Evolutionary conservation across 371 early-diverging fungal genomes (phyloP), one percentile per base, ranked within the genome.

Genomic region (Rhizopus microsporus): DNA sequence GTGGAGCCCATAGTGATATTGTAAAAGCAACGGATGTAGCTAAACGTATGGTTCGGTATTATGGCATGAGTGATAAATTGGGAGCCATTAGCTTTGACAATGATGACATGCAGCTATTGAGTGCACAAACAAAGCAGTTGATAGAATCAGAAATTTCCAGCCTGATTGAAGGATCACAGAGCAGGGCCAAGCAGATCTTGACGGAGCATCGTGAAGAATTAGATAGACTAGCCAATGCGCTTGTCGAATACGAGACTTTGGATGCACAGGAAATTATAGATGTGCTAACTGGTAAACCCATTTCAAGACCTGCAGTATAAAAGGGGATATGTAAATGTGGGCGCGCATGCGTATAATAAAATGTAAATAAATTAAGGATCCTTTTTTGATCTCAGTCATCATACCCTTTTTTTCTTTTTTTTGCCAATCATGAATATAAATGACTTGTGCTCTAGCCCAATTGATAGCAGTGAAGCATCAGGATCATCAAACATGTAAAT

Each of bases 31-130:
- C 96, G 0, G 76, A 77, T 42, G 83, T 97, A 15, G 97, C 99
- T 30, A 87, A 90, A 31, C 83, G 88, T 42, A 98, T 98, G 98
- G 94, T 98, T 1, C 83, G 89, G 2, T 72, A 81, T 54, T 94
- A 88, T 61, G 99, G 99, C 9, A 99, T 99, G 99, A 90, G 88
- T 62, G 94, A 95, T 1, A 90, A 88, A 67, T 84, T 93, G 33
- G 92, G 93, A 5, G 77, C 88, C 8, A 83, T 88, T 3, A 69
- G 54, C 43, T 69, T 56, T 48, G 76, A 75, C 31, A 83, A 87
- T 37, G 92, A 96, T 13, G 93, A 90, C 45, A 86, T 82, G 75
- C 82, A 80, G 9, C 61, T 82, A 9, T 68, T 94, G 30, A 90
- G 90, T 37, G 69, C 90, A 5, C 78, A 81, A 32, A 94, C 93